Conservation (phyloP, 2,329 filamentous ascomycete species). For the Curvularia spicifera region DNA sequence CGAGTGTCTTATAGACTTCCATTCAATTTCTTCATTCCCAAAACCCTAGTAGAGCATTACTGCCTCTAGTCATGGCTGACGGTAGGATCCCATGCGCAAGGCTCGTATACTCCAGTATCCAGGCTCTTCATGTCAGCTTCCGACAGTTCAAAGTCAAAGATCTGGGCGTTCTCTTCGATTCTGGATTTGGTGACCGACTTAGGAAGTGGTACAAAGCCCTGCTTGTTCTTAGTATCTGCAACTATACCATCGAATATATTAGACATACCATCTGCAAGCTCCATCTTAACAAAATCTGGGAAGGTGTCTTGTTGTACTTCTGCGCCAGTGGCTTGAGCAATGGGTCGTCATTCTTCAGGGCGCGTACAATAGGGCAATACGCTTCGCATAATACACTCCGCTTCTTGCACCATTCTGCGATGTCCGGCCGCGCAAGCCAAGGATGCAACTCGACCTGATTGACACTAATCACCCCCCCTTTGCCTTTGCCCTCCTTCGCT, state of each 20-base stretch:
- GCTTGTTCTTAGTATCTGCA: not conserved
- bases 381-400: slow-evolving; percentile 56
- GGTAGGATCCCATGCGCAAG: slow-evolving; percentile 66
- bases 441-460: slow-evolving; percentile 87
- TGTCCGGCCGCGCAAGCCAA: slow-evolving; percentile 81
- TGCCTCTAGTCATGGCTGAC: slow-evolving; percentile 47
- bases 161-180: slow-evolving; percentile 65
- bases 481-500: slow-evolving; percentile 66
- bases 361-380: slow-evolving; percentile 56
- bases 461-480: slow-evolving; percentile 75
- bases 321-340: slow-evolving; percentile 58
- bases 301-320: slow-evolving; percentile 64
- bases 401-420: slow-evolving; percentile 76
- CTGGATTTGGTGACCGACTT: slow-evolving; percentile 66
- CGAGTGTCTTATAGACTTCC: not conserved
- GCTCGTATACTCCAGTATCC: slow-evolving; percentile 62
- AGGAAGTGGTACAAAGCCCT: slow-evolving; percentile 67
- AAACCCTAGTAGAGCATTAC: not conserved
- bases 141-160: slow-evolving; percentile 67
- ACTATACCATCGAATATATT: too few relatives aligned
- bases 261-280: slow-evolving; percentile 52
- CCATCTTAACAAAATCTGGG: slow-evolving; percentile 67
- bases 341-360: slow-evolving; percentile 60
- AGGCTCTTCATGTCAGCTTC: slow-evolving; percentile 65
- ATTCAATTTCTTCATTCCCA: not conserved